These are phyloP conservation scores for Phytophthora chlamydospora DNA, from an alignment of 352 stramenopile genomes.

Conservation along the genomic window DNA sequence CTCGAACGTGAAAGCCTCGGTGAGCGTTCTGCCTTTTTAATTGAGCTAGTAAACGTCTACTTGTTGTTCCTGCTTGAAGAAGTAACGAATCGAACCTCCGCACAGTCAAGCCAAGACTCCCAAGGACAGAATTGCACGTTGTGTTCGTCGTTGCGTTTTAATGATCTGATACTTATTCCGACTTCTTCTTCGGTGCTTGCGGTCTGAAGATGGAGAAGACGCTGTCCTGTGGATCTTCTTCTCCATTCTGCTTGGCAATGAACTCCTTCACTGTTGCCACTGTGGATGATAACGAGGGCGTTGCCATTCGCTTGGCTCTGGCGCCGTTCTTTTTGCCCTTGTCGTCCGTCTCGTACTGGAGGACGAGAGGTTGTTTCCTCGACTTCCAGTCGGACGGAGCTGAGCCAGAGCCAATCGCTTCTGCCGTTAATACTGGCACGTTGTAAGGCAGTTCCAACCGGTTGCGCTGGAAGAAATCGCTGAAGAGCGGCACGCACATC, in stretches of 20 bases:
- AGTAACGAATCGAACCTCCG: too few relatives aligned
- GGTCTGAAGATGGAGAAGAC: constrained; percentile 39
- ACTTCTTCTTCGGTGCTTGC: constrained; percentile 25
- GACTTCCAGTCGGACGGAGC: constrained; percentile 15
- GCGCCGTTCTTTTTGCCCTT: constrained; percentile 24
- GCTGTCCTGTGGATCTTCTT: constrained; percentile 16
- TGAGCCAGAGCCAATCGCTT: constrained; percentile 8
- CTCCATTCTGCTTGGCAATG: constrained; percentile 34
- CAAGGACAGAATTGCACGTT: too few relatives aligned
- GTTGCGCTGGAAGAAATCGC: constrained; percentile 73
- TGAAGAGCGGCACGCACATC: constrained; percentile 65
- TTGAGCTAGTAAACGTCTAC: too few relatives aligned
- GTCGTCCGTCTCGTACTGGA: constrained; percentile 36
- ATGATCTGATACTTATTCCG: too few relatives aligned
- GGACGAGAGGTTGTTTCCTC: constrained; percentile 26
- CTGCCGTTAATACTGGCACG: constrained; percentile 10
- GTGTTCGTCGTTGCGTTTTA: too few relatives aligned
- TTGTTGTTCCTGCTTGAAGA: too few relatives aligned
- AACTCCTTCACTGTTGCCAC: constrained; percentile 39
- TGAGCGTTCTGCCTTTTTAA: too few relatives aligned
- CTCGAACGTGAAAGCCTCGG: too few relatives aligned
- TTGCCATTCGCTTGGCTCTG: constrained; percentile 15
- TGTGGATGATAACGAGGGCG: constrained; percentile 31
- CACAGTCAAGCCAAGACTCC: too few relatives aligned
- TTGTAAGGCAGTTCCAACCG: constrained; percentile 42